Evolutionary conservation across 176 grass and related monocot genomes (phyloP).

Genomic region (Thinopyrum elongatum): DNA sequence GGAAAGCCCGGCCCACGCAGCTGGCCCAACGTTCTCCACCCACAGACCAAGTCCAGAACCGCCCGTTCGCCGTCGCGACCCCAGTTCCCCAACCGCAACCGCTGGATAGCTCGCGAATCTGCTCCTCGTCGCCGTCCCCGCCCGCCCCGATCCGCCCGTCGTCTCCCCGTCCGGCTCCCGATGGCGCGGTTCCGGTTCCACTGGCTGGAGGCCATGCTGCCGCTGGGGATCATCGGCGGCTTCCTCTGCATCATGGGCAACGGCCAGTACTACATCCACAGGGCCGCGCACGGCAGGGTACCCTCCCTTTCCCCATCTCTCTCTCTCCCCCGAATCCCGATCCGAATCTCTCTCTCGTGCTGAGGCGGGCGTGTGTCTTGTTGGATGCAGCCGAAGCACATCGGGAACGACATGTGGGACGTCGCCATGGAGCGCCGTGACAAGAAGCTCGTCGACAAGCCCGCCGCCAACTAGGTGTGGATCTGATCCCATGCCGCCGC

Average conservation of each 20-base stretch:
- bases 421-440: constrained; percentile 97
- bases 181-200: constrained; percentile 76
- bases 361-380: neutral
- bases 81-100: neutral
- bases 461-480: constrained; percentile 48
- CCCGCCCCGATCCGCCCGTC: neutral
- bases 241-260: constrained; percentile 99
- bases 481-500: neutral
- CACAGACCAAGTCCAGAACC: constrained; percentile 4
- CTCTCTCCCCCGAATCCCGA: neutral
- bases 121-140: neutral
- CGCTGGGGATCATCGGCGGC: constrained; percentile 94
- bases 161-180: neutral
- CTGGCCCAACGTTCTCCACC: neutral
- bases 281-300: constrained; percentile 84
- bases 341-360: neutral
- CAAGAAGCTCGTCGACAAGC: constrained; percentile 73
- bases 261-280: constrained; percentile 98
- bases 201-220: constrained; percentile 92
- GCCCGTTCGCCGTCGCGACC: neutral
- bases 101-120: constrained; percentile 21
- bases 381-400: constrained; percentile 89
- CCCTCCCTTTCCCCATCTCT: neutral
- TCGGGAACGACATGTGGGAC: constrained; percentile 97
- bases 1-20: neutral